Conservation (phyloP, 2,329 filamentous ascomycete species). For the Escovopsis sp. region DNA sequence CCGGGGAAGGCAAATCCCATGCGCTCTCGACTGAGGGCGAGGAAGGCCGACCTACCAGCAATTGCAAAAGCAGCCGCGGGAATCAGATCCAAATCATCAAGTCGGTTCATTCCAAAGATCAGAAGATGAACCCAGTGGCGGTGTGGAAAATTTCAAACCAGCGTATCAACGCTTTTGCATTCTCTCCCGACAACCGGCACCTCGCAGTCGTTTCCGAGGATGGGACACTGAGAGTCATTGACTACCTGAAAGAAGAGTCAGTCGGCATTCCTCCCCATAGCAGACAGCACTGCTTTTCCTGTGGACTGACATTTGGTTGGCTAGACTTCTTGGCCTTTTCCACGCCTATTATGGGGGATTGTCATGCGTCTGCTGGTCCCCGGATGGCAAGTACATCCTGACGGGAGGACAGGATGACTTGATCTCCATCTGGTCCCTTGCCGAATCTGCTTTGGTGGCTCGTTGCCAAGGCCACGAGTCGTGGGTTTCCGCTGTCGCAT, state of each 20-base stretch:
- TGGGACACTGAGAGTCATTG: conserved; percentile 75
- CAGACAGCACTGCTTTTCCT: not conserved
- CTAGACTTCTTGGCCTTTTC: conserved; percentile 71
- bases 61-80: conserved; percentile 18
- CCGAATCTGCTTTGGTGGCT: conserved; percentile 72
- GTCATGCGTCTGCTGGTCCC: conserved; percentile 91
- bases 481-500: conserved; percentile 86
- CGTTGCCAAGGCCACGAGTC: conserved; percentile 91
- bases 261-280: conserved; percentile 14
- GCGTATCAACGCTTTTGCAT: conserved; percentile 78
- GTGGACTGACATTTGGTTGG: not conserved
- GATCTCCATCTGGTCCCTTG: conserved; percentile 87
- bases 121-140: conserved; percentile 84
- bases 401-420: conserved; percentile 94
- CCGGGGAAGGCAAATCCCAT: conserved; percentile 51
- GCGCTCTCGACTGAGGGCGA: conserved; percentile 55
- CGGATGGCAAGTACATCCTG: conserved; percentile 88
- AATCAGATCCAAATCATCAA: conserved; percentile 61
- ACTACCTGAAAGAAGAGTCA: conserved; percentile 81
- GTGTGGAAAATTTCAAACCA: conserved; percentile 89
- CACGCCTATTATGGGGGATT: conserved; percentile 88
- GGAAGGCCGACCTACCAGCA: conserved; percentile 21
- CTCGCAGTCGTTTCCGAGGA: conserved; percentile 86
- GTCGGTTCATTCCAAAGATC: conserved; percentile 84
- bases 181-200: conserved; percentile 79